phyloP scores from a whole-genome alignment of 1,284 basidiomycete genomes.

The Boletellus sp. region DNA sequence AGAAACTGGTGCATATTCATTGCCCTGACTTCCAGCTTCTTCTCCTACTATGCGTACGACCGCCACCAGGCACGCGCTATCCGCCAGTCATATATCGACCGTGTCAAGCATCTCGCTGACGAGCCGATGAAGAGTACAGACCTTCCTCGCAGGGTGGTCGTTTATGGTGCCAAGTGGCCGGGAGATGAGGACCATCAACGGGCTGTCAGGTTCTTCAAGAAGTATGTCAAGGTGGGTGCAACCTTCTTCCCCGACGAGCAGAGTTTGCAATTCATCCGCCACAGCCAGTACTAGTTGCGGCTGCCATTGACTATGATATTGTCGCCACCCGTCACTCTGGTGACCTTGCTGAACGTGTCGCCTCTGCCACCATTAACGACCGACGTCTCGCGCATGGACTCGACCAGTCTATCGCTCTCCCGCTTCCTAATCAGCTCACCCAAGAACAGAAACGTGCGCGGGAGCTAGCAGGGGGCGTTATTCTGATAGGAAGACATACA shows the following conservation, averaged over 20 bases:
- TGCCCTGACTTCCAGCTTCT: constrained; percentile 64
- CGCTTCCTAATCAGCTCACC: constrained; percentile 56
- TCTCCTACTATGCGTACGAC: constrained; percentile 83
- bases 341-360: constrained; percentile 73
- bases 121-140: constrained; percentile 66
- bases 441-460: constrained; percentile 55
- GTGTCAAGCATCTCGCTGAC: constrained; percentile 74
- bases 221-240: constrained; percentile 86
- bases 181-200: constrained; percentile 92
- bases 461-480: constrained; percentile 77
- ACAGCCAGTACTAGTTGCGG: constrained; percentile 91
- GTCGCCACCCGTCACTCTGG: constrained; percentile 82
- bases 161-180: constrained; percentile 89
- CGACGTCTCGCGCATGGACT: constrained; percentile 62
- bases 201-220: constrained; percentile 84
- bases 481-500: constrained; percentile 88
- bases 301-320: constrained; percentile 90
- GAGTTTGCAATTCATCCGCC: constrained; percentile 5
- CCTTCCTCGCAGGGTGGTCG: constrained; percentile 76
- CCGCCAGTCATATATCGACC: constrained; percentile 73
- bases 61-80: constrained; percentile 75
- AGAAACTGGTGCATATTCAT: constrained; percentile 94
- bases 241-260: constrained; percentile 1
- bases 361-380: constrained; percentile 66
- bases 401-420: constrained; percentile 45